Evolutionary conservation across 768 basidiomycete genomes (phyloP).

Genomic region (Lepiota subincarnata): DNA sequence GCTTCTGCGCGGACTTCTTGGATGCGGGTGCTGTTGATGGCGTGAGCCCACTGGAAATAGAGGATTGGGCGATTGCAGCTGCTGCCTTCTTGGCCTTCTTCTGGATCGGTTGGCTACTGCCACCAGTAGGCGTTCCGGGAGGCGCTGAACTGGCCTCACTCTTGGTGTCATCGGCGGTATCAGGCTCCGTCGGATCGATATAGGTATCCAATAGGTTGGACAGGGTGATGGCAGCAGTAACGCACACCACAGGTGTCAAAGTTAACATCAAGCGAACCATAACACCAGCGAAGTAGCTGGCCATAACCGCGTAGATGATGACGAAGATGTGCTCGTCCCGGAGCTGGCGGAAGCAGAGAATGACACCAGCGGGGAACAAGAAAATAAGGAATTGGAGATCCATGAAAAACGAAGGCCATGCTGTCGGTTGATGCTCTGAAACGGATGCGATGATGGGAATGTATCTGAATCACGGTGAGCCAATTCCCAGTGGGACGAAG

Average conservation of each 20-base stretch:
- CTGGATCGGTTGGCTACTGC: slow-evolving; percentile 28
- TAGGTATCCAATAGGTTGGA: slow-evolving; percentile 87
- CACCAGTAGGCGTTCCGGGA: slow-evolving; percentile 24
- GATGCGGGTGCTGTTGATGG: slow-evolving; percentile 31
- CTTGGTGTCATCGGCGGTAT: slow-evolving; percentile 25
- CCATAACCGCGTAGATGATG: slow-evolving; percentile 94
- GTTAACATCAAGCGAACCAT: slow-evolving; percentile 99
- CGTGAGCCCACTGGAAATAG: slow-evolving; percentile 35
- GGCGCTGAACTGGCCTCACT: slow-evolving; percentile 22
- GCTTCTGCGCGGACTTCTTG: slow-evolving; percentile 30
- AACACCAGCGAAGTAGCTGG: slow-evolving; percentile 98
- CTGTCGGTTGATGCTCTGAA: slow-evolving; percentile 98
- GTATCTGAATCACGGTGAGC: slow-evolving; percentile 45
- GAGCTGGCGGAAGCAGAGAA: slow-evolving; percentile 89
- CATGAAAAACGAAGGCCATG: slow-evolving; percentile 99
- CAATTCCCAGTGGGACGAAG: slow-evolving; percentile 10
- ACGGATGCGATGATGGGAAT: slow-evolving; percentile 99
- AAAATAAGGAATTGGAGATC: slow-evolving; percentile 97
- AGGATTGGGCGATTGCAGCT: slow-evolving; percentile 24
- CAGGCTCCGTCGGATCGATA: slow-evolving; percentile 78
- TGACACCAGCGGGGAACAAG: slow-evolving; percentile 95
- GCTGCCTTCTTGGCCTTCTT: slow-evolving; percentile 64
- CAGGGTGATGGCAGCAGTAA: slow-evolving; percentile 86
- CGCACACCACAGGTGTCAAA: slow-evolving; percentile 95
- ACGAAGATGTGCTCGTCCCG: slow-evolving; percentile 98